A percentile compares a stretch with the other conserved stretches of the same genome.
Conservation (phyloP, 306 rosid genomes). For the Malus orientalis region DNA sequence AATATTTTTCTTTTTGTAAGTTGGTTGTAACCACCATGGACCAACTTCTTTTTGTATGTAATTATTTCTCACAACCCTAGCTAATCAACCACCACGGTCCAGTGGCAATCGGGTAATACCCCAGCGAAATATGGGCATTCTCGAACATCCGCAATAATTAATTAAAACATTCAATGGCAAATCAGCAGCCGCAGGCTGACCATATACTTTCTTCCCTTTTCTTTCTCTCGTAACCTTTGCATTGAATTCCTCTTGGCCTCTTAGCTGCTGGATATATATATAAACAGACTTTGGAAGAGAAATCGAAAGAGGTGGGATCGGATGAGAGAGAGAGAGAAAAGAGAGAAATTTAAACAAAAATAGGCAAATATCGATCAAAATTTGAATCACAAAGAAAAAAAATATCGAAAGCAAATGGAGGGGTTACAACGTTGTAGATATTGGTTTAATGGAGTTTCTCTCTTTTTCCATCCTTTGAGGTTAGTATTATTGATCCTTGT, state of each 20-base stretch:
- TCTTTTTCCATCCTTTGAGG: constrained; percentile 6
- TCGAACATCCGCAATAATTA: not conserved
- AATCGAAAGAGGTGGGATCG: not conserved
- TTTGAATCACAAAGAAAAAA: not conserved
- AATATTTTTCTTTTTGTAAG: not conserved
- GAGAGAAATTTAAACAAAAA: not conserved
- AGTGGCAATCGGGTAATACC: not conserved
- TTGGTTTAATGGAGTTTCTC: constrained; percentile 6
- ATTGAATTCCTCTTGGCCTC: not conserved
- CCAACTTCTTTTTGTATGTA: not conserved
- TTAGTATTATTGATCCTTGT: not conserved
- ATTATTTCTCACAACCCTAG: too few relatives aligned
- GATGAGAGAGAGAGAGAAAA: not conserved
- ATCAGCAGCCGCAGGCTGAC: not conserved
- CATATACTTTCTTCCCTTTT: not conserved
- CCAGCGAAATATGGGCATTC: not conserved
- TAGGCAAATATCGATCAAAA: not conserved
- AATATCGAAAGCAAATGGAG: not conserved
- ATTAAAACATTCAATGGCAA: not conserved
- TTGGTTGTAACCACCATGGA: not conserved
- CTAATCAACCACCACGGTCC: too few relatives aligned
- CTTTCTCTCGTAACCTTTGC: not conserved
- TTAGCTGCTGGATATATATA: not conserved
- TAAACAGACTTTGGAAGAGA: not conserved
- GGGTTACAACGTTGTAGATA: not conserved